These are phyloP conservation scores for Moesziomyces sp. DNA, from an alignment of 1,284 basidiomycete species.

Conservation along the genomic window DNA sequence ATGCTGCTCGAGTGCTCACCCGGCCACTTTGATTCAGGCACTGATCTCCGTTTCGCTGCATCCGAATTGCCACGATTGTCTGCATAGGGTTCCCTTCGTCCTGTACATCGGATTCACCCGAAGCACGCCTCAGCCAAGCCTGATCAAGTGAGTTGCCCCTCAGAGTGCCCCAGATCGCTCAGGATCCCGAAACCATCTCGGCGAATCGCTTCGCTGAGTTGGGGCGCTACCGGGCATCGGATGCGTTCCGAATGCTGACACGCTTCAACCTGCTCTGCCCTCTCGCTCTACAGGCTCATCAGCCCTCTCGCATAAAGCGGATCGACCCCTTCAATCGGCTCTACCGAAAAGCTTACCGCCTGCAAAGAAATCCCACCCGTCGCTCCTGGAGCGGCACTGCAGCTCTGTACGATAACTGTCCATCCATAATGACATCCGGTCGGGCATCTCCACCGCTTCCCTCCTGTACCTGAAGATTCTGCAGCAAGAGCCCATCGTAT, in stretches of 20 bases:
- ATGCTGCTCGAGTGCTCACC: background rate
- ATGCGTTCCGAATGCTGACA: background rate
- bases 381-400: conserved; percentile 11
- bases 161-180: background rate
- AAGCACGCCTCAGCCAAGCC: conserved; percentile 62
- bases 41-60: background rate
- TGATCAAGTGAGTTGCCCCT: conserved; percentile 60
- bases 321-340: conserved; percentile 5
- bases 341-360: conserved; percentile 11
- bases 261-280: background rate
- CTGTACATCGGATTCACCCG: conserved; percentile 65
- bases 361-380: background rate
- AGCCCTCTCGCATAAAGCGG: conserved; percentile 53
- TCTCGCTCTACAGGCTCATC: conserved; percentile 44
- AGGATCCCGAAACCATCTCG: background rate
- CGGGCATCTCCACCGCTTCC: conserved; percentile 17
- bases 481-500: background rate
- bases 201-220: background rate
- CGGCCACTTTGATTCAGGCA: background rate
- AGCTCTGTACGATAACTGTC: conserved; percentile 11
- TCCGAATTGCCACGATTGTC: background rate
- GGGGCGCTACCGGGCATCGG: background rate
- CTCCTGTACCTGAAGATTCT: background rate
- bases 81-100: conserved; percentile 63
- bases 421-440: conserved; percentile 1